A percentile compares a stretch with the other conserved stretches of the same genome.
phyloP scores from a whole-genome alignment of 495 filamentous ascomycete species.

The Daldinia loculata region DNA sequence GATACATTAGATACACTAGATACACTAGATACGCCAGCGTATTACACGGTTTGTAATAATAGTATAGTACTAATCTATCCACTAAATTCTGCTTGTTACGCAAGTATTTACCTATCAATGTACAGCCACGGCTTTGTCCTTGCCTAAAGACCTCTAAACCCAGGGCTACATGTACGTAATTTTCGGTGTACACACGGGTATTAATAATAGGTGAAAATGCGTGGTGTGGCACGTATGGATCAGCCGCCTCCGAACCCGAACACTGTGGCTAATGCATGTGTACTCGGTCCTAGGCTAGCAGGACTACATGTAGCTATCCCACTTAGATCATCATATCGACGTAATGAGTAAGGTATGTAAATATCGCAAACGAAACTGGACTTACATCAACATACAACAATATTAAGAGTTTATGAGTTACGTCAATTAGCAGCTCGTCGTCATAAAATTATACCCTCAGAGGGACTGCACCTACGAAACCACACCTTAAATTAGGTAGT shows the following conservation, averaged over 20 bases:
- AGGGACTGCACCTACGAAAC: too few species aligned
- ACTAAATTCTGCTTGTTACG: neutral
- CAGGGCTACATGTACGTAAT: neutral
- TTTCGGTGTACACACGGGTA: slow-evolving; percentile 5
- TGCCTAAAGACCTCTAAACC: neutral
- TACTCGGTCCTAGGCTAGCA: neutral
- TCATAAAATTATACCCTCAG: too few species aligned
- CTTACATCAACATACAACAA: too few species aligned
- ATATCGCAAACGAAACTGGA: too few species aligned
- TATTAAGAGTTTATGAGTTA: too few species aligned
- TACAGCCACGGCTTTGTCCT: slow-evolving; percentile 33
- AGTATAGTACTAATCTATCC: slow-evolving; percentile 16
- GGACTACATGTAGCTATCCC: neutral
- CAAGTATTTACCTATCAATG: slow-evolving; percentile 19
- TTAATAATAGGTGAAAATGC: neutral
- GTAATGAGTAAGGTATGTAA: too few species aligned
- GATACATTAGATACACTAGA: neutral
- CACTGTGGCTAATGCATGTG: neutral
- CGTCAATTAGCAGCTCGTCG: too few species aligned
- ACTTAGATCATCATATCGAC: too few species aligned
- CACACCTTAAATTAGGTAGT: too few species aligned
- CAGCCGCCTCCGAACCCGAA: neutral
- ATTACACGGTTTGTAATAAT: neutral
- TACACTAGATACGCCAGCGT: neutral
- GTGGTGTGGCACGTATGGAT: slow-evolving; percentile 1